Evolutionary conservation across 1,284 basidiomycete genomes (phyloP), one percentile per base, ranked within the genome.

Genomic region (Pascua guehoae): DNA sequence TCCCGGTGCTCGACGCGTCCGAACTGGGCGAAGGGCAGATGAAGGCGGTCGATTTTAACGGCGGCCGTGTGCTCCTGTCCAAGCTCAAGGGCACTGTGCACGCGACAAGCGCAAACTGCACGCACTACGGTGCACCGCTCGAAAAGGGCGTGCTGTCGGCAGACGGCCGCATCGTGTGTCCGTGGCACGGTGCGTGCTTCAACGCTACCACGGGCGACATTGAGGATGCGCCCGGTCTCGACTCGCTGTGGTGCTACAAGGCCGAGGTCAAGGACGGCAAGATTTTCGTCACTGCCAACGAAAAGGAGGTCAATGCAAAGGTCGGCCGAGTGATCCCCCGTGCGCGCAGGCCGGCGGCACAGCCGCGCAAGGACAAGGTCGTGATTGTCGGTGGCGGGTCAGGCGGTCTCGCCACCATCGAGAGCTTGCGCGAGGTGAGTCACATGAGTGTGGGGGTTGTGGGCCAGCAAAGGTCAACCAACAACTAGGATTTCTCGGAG

Each of bases 121-220:
- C 91, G 4, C 91, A 75, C 67, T 77, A 75, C 54, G 73, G 73
- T 41, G 73, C 73, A 10, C 69, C 69, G 5, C 65, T 74, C 10
- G 69, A 71, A 47, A 70, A 92, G 74, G 92, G 91, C 59, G 86
- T 91, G 8, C 80, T 95, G 51, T 85, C 87, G 10, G 82, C 85
- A 37, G 86, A 89, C 68, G 91, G 88, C 8, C 79, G 89, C 63
- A 82, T 94, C 42, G 85, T 89, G 51, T 91, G 90, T 71, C 90
- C 90, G 8, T 94, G 91, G 90, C 91, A 94, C 73, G 90, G 91
- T 79, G 91, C 92, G 41, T 94, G 91, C 79, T 95, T 94, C 82
- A 88, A 88, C 65, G 83, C 90, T 47, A 86, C 85, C 77, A 88
- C 84, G 4, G 79, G 79, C 45, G 81, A 82, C 53, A 76, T 78